Evolutionary conservation across 2,329 filamentous ascomycete genomes (phyloP), one percentile per base, ranked within the genome.

Genomic region (Biscogniauxia mediterranea): DNA sequence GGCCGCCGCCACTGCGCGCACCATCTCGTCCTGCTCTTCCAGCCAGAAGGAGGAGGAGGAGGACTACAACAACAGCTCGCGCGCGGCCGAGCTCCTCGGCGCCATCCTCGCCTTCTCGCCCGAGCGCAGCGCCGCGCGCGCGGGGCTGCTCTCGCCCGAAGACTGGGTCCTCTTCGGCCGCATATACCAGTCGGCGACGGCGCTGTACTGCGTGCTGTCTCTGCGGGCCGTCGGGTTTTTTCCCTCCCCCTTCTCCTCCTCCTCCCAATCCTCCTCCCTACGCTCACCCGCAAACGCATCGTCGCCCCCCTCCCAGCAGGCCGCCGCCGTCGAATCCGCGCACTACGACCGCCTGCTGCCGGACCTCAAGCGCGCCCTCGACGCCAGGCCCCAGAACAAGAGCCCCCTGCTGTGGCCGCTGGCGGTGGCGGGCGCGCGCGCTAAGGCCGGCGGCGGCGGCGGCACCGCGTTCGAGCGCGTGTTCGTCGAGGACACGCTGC

Each of bases 381-480:
- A 13, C 19, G 58, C 62, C 21, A 42, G 19, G 15, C 38, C 38
- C 2, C 61, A 55, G 32, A 58, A 71, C n/a, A 68, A 65, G 32
- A 64, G 62, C 55, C 70, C 66, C 32, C 57, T 74, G 42, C 59
- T 74, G 50, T 77, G 75, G 74, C 69, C 72, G 7, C 65, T 76
- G 8, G 62, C 75, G 0, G 70, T 77, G 6, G 70, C 74, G 5
- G 75, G 75, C 2, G 65, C 69, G 21, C 61, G 69, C n/a, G n/a
- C n/a, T n/a, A n/a, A n/a, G n/a, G n/a, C n/a, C n/a, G n/a, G n/a
- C n/a, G 38, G 71, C 74, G 2, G 61, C 11, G 52, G 63, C 49
- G 70, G 68, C 2, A 61, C 58, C 13, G 46, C 59, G 9, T 65
- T 54, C 0, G 69, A 73, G 60, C 69, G 70, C 26, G 56, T 57